Evolutionary conservation across 108 stramenopile genomes (phyloP), one percentile per base, ranked within the genome.

Genomic region (Skeletonema menzelii): DNA sequence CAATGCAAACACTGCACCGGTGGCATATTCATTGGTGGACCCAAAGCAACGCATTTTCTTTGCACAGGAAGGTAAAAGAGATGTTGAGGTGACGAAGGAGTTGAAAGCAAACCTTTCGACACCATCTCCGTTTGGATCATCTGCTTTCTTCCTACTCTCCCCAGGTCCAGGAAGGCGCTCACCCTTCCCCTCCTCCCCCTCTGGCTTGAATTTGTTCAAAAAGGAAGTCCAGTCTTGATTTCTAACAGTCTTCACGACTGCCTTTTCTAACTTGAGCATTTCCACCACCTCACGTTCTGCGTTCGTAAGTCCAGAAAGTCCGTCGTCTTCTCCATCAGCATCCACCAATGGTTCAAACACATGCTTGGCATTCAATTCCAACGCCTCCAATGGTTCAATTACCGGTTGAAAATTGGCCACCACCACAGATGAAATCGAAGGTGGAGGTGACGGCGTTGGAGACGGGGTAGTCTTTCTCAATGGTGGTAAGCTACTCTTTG

Each of bases 31-130:
- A 28, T 72, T 76, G 8, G 87, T 76, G 17, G 91, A 87, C 20
- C 94, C 94, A 61, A 85, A 95, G 31, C 79, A 82, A 56, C 77
- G 69, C 94, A 95, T 95, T 73, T 95, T 95, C 65, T 73, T 84
- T 53, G 87, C 90, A 58, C 73, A 69, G 1, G 82, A 56, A 1
- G 94, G 94, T 40, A 95, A 74, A 40, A 95, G 66, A 13, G 86
- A 82, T n/a, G 88, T 89, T 8, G 87, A 87, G 12, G 94, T 92
- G 22, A 92, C 86, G 69, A 92, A 95, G 15, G 85, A 82, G 81
- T 92, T 92, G 76, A 85, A 95, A 0, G 87, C 87, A 73, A 67
- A 83, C 5, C 80, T 65, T 26, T 53, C 63, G 7, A 63, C 47
- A 61, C 59, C 10, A 14, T 35, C 66, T 37, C 35, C 28, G 56